Evolutionary conservation across 1,284 basidiomycete genomes (phyloP), one percentile per base, ranked within the genome.

Genomic region (Tranzscheliella williamsii): DNA sequence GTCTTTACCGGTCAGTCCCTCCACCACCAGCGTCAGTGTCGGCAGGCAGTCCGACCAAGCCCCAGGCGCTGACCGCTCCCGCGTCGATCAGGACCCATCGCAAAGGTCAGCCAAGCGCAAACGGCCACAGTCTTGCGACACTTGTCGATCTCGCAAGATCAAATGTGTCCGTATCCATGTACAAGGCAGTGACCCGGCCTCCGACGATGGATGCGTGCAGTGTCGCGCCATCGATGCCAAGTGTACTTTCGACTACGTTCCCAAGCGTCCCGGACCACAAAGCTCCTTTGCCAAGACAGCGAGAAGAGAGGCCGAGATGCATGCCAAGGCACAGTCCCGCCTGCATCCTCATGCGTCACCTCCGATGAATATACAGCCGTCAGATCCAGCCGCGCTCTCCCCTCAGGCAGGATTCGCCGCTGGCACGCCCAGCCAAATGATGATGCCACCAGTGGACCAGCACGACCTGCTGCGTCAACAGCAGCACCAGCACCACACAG

Each of bases 61-160:
- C n/a, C n/a, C n/a, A n/a, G n/a, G n/a, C n/a, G n/a, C n/a, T n/a
- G n/a, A n/a, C n/a, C n/a, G n/a, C n/a, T n/a, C n/a, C n/a, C n/a
- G n/a, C n/a, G n/a, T n/a, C n/a, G n/a, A n/a, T n/a, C n/a, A n/a
- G n/a, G n/a, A n/a, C n/a, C n/a, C n/a, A n/a, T n/a, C n/a, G n/a
- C n/a, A n/a, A n/a, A n/a, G n/a, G n/a, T n/a, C n/a, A n/a, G n/a
- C n/a, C n/a, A 63, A 63, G 26, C 53, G 54, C 18, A 63, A 73
- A 42, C 60, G 63, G 6, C 52, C 56, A 1, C 62, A 69, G 30
- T 62, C 65, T 18, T 71, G 65, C 37, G 65, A 67, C 33, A 64
- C 50, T 1, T 67, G 65, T 34, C 60, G 65, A 17, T 53, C 56
- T 8, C 50, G 65, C 43, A 67, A 67, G 61, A 65, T 67, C 54